Base-by-base conservation (phyloP, 148 eudicot genomes). In the Fagopyrum homotropicum region DNA sequence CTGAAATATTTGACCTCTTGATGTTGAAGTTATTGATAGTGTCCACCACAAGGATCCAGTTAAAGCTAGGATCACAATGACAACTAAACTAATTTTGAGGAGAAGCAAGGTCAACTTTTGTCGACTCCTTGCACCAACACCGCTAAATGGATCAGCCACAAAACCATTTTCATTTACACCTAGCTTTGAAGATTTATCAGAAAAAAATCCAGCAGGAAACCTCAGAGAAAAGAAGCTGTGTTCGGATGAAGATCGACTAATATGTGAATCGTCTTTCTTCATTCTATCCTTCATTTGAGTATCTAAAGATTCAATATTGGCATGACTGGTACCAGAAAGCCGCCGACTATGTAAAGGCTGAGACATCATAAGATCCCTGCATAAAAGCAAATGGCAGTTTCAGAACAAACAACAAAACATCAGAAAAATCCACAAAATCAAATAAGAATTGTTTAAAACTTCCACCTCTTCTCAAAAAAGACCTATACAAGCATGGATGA, bases 11-110 rank as follows among this genome's bases (percentile, higher is more conserved):
- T 92, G 90, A 54, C 85, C 93, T 85, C 98, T 90, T 45, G 98
- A 87, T 15, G 88, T 80, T 49, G 86, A 73, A 4, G 95, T 84
- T 60, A 96, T 87, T 7, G 98, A 84, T 52, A 96, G 52, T 35
- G 99, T 89, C 98, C 97, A 92, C 98, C 94, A 96, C 75, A 89
- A 87, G 22, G 99, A 96, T 69, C 91, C 78, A 17, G 78, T 68
- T 68, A 76, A 50, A 66, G 78, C 78, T 14, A 76, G 60, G 29
- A 76, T 69, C 73, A 76, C 78, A 16, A 76, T 76, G 49, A 50
- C 73, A 49, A 76, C 29, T 69, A 76, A 76, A 76, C 78, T 69
- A 44, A 68, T 76, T 71, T 52, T 76, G 73, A 76, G 73, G 35
- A 76, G 73, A 26, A 68, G 73, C 59, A 76, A 54, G 55, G 73